These are phyloP conservation scores for Dothistroma septosporum DNA, from an alignment of 2,329 filamentous ascomycete genomes.

Conservation along the genomic window DNA sequence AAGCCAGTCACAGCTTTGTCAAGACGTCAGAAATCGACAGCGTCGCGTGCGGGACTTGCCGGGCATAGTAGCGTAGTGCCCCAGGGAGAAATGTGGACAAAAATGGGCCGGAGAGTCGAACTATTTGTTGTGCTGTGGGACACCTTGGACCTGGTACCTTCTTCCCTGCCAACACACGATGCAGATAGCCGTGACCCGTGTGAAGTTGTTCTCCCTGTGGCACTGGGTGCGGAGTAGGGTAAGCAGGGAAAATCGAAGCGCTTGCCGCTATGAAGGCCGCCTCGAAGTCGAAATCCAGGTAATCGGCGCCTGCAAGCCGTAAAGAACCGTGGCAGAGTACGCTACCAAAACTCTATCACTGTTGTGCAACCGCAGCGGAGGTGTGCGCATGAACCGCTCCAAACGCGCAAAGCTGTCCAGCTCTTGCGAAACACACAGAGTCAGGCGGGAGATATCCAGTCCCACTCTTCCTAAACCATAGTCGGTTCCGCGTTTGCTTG, in stretches of 20 bases:
- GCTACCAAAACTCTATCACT: conserved; percentile 19
- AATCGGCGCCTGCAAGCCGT: conserved; percentile 19
- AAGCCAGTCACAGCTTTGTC: conserved; percentile 12
- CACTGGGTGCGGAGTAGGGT: conserved; percentile 12
- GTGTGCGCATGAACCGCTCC: conserved; percentile 15
- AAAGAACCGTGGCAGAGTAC: conserved; percentile 13
- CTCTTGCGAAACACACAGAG: conserved; percentile 3
- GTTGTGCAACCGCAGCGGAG: conserved; percentile 14
- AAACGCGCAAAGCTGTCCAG: conserved; percentile 6
- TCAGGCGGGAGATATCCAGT: conserved; percentile 8
- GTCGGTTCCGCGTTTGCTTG: background rate
- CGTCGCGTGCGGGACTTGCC: conserved; percentile 16
- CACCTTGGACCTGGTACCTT: conserved; percentile 5
- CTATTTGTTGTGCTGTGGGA: conserved; percentile 17
- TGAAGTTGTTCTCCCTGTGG: conserved; percentile 7
- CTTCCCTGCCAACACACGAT: conserved; percentile 11
- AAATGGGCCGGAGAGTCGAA: conserved; percentile 10
- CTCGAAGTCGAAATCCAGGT: conserved; percentile 15
- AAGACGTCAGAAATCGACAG: conserved; percentile 12
- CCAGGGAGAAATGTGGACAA: conserved; percentile 7
- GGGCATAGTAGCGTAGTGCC: conserved; percentile 8
- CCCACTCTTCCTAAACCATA: background rate
- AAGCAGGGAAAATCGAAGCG: conserved; percentile 13
- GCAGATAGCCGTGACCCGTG: conserved; percentile 15
- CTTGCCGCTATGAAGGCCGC: conserved; percentile 18